phyloP scores from a whole-genome alignment of 2,329 filamentous ascomycete genomes.

The Seiridium unicorne region DNA sequence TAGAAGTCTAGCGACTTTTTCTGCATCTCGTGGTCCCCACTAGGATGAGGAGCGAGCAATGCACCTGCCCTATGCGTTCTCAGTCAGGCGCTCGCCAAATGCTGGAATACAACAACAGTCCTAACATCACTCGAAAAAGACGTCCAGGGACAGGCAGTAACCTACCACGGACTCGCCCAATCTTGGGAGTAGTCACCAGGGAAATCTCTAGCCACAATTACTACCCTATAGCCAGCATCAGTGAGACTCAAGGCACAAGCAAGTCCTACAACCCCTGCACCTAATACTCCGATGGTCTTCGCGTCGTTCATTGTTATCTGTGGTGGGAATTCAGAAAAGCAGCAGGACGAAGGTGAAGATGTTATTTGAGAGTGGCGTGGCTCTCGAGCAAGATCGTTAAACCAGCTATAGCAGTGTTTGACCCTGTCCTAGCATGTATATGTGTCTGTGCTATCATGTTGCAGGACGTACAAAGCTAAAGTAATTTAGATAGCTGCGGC shows the following conservation, averaged over 20 bases:
- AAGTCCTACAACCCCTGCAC: neutral
- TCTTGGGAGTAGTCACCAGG: neutral
- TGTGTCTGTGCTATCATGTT: too few relatives aligned
- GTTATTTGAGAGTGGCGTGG: too few relatives aligned
- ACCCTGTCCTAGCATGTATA: too few relatives aligned
- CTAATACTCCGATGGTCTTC: neutral
- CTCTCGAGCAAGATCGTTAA: too few relatives aligned
- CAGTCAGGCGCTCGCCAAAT: neutral
- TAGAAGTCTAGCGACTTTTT: neutral
- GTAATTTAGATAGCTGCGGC: too few relatives aligned
- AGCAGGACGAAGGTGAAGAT: too few relatives aligned
- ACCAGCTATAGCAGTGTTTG: too few relatives aligned
- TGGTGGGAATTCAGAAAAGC: too few relatives aligned
- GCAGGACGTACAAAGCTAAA: too few relatives aligned
- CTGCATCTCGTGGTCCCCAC: neutral
- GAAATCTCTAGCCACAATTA: neutral
- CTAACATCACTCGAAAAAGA: neutral
- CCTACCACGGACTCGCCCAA: neutral
- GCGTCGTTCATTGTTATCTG: neutral
- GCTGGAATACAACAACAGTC: neutral
- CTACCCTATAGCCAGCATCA: neutral
- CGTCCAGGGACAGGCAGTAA: neutral
- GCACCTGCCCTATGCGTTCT: neutral
- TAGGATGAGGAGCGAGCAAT: neutral
- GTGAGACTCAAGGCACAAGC: neutral